These are phyloP conservation scores for Podaxis rugospora DNA, from an alignment of 768 basidiomycete species.

Conservation along the genomic window DNA sequence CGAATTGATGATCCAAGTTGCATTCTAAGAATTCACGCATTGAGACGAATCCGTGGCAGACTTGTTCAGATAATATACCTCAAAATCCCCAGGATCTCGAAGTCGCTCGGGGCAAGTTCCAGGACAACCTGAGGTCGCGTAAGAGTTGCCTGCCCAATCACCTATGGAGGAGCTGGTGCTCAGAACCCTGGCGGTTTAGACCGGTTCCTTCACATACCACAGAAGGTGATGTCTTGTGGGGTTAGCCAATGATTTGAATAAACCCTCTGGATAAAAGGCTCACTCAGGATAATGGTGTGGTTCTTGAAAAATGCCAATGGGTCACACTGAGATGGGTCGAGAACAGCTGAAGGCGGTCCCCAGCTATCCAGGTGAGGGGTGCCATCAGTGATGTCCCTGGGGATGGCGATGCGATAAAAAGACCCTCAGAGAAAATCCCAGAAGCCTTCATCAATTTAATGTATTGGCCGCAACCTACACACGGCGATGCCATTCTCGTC, in stretches of 20 bases:
- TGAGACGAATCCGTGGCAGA: background rate
- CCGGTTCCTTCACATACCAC: conserved; percentile 40
- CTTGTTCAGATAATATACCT: conserved; percentile 36
- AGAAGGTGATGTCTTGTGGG: conserved; percentile 71
- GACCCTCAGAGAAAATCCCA: conserved; percentile 50
- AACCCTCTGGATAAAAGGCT: conserved; percentile 20
- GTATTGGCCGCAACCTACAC: conserved; percentile 48
- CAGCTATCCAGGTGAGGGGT: conserved; percentile 63
- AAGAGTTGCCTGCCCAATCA: conserved; percentile 84
- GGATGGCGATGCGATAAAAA: conserved; percentile 76
- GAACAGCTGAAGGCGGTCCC: conserved; percentile 62
- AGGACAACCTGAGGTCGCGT: conserved; percentile 68
- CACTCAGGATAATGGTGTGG: conserved; percentile 75
- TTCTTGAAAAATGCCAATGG: conserved; percentile 56
- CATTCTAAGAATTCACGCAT: conserved; percentile 46
- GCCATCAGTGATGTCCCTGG: conserved; percentile 57
- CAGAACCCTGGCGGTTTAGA: background rate
- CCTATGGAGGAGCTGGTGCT: conserved; percentile 30
- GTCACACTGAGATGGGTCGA: conserved; percentile 52
- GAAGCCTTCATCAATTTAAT: background rate
- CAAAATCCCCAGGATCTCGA: conserved; percentile 69
- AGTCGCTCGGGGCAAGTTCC: conserved; percentile 64
- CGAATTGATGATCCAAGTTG: conserved; percentile 76
- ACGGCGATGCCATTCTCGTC: conserved; percentile 71
- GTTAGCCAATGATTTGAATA: background rate